Percentiles rank a stretch among this genome's conserved stretches.
phyloP scores from a whole-genome alignment of 768 basidiomycete genomes.

The Mycena belliarum region DNA sequence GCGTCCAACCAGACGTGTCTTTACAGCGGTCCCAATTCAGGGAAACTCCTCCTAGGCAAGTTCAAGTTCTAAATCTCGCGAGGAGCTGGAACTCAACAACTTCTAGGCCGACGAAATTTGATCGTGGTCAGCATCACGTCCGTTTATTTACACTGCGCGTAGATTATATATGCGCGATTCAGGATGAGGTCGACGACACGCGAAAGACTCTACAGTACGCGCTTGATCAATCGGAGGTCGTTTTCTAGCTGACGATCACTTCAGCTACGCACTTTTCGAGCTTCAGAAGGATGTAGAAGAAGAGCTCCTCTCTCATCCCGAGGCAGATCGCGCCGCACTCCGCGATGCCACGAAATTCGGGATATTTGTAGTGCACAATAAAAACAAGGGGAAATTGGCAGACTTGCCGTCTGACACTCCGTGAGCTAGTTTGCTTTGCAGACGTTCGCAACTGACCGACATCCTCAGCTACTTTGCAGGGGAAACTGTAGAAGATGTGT shows the following conservation, averaged over 20 bases:
- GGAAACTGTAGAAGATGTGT: conserved; percentile 69
- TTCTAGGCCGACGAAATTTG: conserved; percentile 10
- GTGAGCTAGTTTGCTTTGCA: conserved; percentile 41
- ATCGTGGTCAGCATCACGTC: conserved; percentile 14
- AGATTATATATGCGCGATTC: neutral
- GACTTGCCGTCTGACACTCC: conserved; percentile 64
- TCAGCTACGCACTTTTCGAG: conserved; percentile 87
- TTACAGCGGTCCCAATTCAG: conserved; percentile 62
- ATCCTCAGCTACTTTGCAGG: conserved; percentile 74
- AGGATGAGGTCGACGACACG: conserved; percentile 91
- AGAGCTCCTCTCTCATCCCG: conserved; percentile 64
- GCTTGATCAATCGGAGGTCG: neutral
- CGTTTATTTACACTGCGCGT: neutral
- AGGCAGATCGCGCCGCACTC: conserved; percentile 70
- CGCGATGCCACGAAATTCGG: conserved; percentile 76
- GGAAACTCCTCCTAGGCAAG: conserved; percentile 74
- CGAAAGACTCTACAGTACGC: conserved; percentile 85
- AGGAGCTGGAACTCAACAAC: conserved; percentile 1
- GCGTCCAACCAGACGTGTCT: conserved; percentile 4
- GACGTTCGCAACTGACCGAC: neutral
- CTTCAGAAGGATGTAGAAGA: conserved; percentile 85
- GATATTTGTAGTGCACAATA: conserved; percentile 95
- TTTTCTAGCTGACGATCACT: neutral
- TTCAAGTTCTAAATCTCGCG: conserved; percentile 29
- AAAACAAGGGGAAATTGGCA: conserved; percentile 83